Base-by-base conservation (phyloP, 2,329 filamentous ascomycete species). In the Fonsecaea multimorphosa region DNA sequence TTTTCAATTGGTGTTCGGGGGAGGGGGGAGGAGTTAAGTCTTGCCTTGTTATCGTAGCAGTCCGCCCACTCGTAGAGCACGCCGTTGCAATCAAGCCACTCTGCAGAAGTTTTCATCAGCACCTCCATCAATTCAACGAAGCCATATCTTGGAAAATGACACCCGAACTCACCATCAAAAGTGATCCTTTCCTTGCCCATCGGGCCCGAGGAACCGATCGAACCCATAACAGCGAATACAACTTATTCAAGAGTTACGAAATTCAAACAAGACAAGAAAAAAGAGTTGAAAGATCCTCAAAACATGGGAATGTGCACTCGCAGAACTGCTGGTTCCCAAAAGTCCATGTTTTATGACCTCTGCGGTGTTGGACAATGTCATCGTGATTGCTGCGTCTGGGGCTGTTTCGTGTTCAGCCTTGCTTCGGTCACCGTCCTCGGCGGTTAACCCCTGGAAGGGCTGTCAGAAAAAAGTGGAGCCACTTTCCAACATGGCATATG, bases 21-120 rank as follows among this genome's bases (percentile, higher is more conserved):
- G n/a, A n/a, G n/a, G n/a, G n/a, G n/a, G n/a, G n/a, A n/a, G n/a
- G n/a, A n/a, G n/a, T n/a, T n/a, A n/a, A n/a, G 49, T 16, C 22
- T 1, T 53, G n/a, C 49, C 49, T 53, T 53, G 24, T 53, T 53
- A 14, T 53, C 49, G n/a, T 53, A 53, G 29, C 49, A 53, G 29
- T 53, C 49, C 1, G 49, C 49, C 49, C 49, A 53, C 29, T 53
- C 49, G 29, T 53, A 53, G 6, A 53, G 49, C 24, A 53, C 22
- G 29, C 12, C 29, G 22, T 12, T 53, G 7, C 49, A 53, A 11
- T 53, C 49, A 4, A 53, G 24, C 49, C 49, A 53, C 49, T 53
- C 49, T 53, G 44, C 29, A 31, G 12, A 7, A 19, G 12, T 8
- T 44, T 16, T n/a, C n/a, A 27, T 51, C 44, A 51, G 44, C n/a